These are phyloP conservation scores for Coniosporium apollinis DNA, from an alignment of 495 filamentous ascomycete species.

Conservation along the genomic window DNA sequence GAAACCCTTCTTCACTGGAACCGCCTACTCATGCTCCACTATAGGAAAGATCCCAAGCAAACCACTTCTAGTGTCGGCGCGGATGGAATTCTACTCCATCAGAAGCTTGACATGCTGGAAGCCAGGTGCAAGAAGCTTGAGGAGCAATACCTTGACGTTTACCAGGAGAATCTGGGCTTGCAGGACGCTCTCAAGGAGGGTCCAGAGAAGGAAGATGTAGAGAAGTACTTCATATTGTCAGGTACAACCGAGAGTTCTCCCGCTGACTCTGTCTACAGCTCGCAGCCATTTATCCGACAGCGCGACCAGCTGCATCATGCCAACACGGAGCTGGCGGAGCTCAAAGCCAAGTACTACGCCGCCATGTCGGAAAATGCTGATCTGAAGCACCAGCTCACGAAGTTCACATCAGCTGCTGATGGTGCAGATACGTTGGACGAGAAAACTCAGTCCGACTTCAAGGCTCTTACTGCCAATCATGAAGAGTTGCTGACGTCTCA, in stretches of 20 bases:
- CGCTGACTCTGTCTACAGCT: slow-evolving; percentile 5
- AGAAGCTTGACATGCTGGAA: slow-evolving; percentile 17
- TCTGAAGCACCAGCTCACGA: slow-evolving; percentile 1
- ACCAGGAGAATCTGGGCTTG: slow-evolving; percentile 20
- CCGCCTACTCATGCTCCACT: no score
- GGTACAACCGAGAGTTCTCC: not conserved
- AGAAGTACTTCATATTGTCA: not conserved
- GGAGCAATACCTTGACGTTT: slow-evolving; percentile 17
- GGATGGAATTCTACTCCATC: slow-evolving; percentile 13
- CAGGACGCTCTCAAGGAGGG: slow-evolving; percentile 10
- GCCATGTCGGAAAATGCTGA: slow-evolving; percentile 1
- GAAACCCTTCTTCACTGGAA: no score
- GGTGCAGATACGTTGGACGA: slow-evolving; percentile 9
- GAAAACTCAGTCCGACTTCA: slow-evolving; percentile 5
- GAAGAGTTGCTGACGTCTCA: no score
- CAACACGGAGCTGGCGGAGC: slow-evolving; percentile 31
- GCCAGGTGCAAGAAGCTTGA: slow-evolving; percentile 14
- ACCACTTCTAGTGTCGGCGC: no score
- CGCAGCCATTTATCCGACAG: slow-evolving; percentile 8
- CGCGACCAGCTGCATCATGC: slow-evolving; percentile 23
- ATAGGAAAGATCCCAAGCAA: no score
- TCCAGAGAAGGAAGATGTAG: slow-evolving; percentile 10
- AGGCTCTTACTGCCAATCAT: slow-evolving; percentile 22
- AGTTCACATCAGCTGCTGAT: not conserved
- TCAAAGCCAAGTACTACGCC: slow-evolving; percentile 19